Percentiles rank a stretch among this genome's conserved stretches.
Conservation (phyloP, 2,329 filamentous ascomycete genomes). For the Cladosporium sp. region DNA sequence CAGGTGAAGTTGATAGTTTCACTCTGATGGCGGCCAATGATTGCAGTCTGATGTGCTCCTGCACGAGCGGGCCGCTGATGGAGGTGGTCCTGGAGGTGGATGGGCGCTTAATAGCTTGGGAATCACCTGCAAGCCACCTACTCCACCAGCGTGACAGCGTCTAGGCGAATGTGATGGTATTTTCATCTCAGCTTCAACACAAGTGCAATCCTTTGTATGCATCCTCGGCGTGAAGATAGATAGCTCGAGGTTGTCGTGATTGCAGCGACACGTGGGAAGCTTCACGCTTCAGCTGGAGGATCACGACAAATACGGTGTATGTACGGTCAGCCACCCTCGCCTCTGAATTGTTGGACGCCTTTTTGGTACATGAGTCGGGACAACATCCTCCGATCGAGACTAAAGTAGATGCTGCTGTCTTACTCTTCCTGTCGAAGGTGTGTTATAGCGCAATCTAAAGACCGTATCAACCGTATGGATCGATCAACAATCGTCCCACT, state of each 20-base stretch:
- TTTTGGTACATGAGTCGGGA: neutral
- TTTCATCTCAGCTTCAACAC: neutral
- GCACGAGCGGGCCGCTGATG: constrained; percentile 5
- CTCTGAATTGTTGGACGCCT: neutral
- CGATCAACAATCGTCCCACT: neutral
- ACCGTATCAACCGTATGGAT: neutral
- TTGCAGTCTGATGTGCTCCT: constrained; percentile 12
- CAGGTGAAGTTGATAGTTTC: neutral
- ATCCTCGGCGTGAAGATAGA: neutral
- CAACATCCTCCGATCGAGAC: neutral
- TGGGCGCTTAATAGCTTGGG: constrained; percentile 10
- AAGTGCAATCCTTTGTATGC: neutral
- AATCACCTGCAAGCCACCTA: neutral
- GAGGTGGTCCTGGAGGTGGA: neutral
- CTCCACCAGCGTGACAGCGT: too few species aligned
- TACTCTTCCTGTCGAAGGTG: neutral
- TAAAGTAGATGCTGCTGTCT: neutral
- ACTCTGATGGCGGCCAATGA: constrained; percentile 7
- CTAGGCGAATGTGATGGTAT: neutral
- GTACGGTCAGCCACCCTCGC: neutral
- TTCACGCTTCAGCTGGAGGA: neutral
- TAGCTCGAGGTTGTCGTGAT: neutral
- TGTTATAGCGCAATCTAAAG: neutral
- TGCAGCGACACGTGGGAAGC: neutral
- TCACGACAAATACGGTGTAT: neutral